Percentiles rank a stretch among this genome's conserved stretches.
Evolutionary conservation across 345 rosid species (phyloP).

Genomic region (Salix dunnii): DNA sequence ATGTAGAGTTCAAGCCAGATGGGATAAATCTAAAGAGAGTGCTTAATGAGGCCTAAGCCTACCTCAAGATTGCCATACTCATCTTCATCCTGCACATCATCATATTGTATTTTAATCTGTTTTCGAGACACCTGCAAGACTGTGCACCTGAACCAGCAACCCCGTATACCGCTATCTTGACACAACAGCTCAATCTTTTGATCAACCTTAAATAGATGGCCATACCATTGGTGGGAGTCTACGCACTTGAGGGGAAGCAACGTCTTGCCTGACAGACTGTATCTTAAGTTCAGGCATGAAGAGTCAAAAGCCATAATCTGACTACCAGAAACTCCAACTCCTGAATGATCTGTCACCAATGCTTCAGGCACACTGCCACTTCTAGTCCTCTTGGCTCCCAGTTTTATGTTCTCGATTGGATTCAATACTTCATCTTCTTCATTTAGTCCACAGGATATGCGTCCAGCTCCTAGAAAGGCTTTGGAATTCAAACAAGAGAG

Average conservation of each 20-base stretch:
- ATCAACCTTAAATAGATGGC: constrained; percentile 42
- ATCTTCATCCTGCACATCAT: constrained; percentile 84
- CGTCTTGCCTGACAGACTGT: constrained; percentile 43
- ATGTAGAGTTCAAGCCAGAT: not conserved
- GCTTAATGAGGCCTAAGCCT: constrained; percentile 19
- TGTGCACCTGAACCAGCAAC: constrained; percentile 95
- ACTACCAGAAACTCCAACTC: constrained; percentile 24
- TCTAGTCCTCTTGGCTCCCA: constrained; percentile 65
- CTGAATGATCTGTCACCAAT: constrained; percentile 35
- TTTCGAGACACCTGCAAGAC: constrained; percentile 60
- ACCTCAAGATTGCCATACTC: constrained; percentile 89
- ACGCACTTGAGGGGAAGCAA: constrained; percentile 54
- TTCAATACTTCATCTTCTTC: constrained; percentile 60
- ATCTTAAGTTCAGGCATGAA: constrained; percentile 44
- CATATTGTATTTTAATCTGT: constrained; percentile 74
- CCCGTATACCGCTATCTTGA: constrained; percentile 97
- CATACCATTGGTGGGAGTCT: constrained; percentile 38
- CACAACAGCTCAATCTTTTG: constrained; percentile 76
- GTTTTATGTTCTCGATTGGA: constrained; percentile 48
- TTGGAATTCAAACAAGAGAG: constrained; percentile 61
- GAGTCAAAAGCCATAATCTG: constrained; percentile 35
- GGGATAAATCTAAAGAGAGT: not conserved
- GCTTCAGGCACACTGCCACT: constrained; percentile 36
- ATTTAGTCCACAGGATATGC: constrained; percentile 35
- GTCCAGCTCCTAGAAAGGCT: constrained; percentile 38